Evolutionary conservation across 805 yeast genomes (phyloP).

Genomic region (Nakazawaea populi): DNA sequence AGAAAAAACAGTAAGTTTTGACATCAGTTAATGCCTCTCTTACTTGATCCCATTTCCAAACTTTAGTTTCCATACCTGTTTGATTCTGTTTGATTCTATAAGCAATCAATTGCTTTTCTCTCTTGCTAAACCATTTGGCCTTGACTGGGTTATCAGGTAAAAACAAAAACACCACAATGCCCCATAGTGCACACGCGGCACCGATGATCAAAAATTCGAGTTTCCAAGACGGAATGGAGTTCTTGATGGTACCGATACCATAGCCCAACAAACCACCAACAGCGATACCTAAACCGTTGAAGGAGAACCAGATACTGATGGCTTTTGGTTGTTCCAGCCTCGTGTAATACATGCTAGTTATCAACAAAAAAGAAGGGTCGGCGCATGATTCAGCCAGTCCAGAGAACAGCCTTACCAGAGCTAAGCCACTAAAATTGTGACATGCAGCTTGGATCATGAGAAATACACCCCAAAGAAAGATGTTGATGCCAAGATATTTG

Average conservation of each 20-base stretch:
- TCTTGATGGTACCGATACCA: conserved; percentile 5
- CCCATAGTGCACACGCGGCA: conserved; percentile 8
- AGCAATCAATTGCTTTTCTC: conserved; percentile 17
- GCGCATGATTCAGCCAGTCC: conserved; percentile 6
- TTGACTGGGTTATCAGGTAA: conserved; percentile 23
- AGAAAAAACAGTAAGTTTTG: conserved; percentile 17
- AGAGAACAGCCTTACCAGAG: conserved; percentile 29
- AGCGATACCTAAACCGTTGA: conserved; percentile 31
- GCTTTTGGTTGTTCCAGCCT: conserved; percentile 44
- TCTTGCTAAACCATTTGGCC: conserved; percentile 17
- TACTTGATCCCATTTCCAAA: conserved; percentile 21
- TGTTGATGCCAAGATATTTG: conserved; percentile 18
- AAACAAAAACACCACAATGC: conserved; percentile 10
- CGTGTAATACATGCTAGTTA: conserved; percentile 60
- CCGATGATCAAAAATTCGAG: conserved; percentile 11
- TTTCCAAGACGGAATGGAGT: conserved; percentile 10
- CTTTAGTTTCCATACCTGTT: conserved; percentile 24
- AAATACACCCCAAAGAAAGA: conserved; percentile 38
- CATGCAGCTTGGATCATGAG: conserved; percentile 37
- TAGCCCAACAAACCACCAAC: conserved; percentile 9
- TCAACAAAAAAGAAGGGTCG: conserved; percentile 13
- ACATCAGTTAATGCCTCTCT: conserved; percentile 20
- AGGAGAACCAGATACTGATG: conserved; percentile 53
- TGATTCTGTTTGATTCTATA: conserved; percentile 24
- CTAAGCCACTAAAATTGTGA: conserved; percentile 30